Base-by-base conservation (phyloP, 805 yeast species). In the Yamadazyma olivae region DNA sequence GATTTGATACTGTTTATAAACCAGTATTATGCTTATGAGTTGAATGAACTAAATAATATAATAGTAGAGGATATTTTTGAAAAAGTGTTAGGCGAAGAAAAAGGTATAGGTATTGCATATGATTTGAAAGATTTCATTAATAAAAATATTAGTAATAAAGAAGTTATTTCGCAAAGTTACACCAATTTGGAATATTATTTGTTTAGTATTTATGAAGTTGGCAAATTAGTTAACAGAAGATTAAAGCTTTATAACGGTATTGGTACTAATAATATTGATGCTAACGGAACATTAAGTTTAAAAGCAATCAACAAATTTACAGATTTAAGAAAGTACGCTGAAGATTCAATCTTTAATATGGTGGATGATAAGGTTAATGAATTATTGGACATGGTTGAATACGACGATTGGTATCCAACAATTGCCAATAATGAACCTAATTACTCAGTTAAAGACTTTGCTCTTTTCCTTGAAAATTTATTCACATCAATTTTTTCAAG, bases 131-230 rank as follows among this genome's bases (percentile, higher is more conserved):
- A 85, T 32, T 71, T 75, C 38, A 70, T 72, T 10, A 78, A 79
- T 41, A 71, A 83, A 32, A 74, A 77, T 46, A 73, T 89, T 2
- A 76, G 82, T 9, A 84, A 89, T 43, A 85, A 95, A 53, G 98
- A 91, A 58, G 90, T 88, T 46, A 75, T 88, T 18, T 83, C 96
- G 0, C 98, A 93, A 64, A 86, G 87, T 46, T 70, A 86, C 46
- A 83, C 93, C 39, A 89, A 93, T 56, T 65, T 91, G 50, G 96
- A 91, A 54, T 87, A 85, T 56, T 91, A 90, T 56, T 71, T 85
- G 27, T 78, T 71, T 48, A 87, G 95, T 38, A 75, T 90, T 7
- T 67, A 69, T 35, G 89, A 83, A 54, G 70, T 91, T 32, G 81
- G 79, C n/a, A 63, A 65, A 33, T 51, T 65, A 37, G 55, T 70